These are phyloP conservation scores for Saccharomycopsis capsularis DNA, from an alignment of 805 yeast genomes.

Conservation along the genomic window DNA sequence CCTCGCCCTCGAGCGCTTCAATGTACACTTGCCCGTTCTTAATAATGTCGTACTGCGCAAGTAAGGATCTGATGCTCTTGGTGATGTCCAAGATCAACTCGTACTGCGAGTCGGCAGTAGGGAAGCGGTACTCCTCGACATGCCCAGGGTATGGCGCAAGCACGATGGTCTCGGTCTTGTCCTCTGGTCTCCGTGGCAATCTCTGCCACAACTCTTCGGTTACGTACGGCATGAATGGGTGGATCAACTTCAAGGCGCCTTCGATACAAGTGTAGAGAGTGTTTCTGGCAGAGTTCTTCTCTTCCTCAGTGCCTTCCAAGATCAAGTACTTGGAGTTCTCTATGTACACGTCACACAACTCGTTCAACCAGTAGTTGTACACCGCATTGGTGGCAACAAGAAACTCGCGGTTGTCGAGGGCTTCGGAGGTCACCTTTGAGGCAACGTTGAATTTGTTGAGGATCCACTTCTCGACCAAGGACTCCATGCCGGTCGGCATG, in stretches of 20 bases:
- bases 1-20: conserved; percentile 50
- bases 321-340: conserved; percentile 94
- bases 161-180: conserved; percentile 61
- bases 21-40: conserved; percentile 84
- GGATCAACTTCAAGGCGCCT: conserved; percentile 83
- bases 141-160: conserved; percentile 74
- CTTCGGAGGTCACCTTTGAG: conserved; percentile 53
- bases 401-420: conserved; percentile 82
- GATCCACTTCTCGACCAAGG: conserved; percentile 95
- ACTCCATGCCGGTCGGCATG: conserved; percentile 66
- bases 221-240: conserved; percentile 97
- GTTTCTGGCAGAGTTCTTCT: conserved; percentile 85
- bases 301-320: conserved; percentile 80
- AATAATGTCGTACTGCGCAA: conserved; percentile 82
- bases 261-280: conserved; percentile 91
- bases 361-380: conserved; percentile 91
- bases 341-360: conserved; percentile 94
- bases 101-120: conserved; percentile 63
- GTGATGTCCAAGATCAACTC: conserved; percentile 80
- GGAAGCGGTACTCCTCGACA: conserved; percentile 53
- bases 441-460: conserved; percentile 75
- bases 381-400: conserved; percentile 79
- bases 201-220: conserved; percentile 99
- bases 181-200: conserved; percentile 78
- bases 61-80: conserved; percentile 83